Percentiles rank a stretch among this genome's conserved stretches.
Conservation (phyloP, 2,329 filamentous ascomycete genomes). For the Diaporthe sp. region DNA sequence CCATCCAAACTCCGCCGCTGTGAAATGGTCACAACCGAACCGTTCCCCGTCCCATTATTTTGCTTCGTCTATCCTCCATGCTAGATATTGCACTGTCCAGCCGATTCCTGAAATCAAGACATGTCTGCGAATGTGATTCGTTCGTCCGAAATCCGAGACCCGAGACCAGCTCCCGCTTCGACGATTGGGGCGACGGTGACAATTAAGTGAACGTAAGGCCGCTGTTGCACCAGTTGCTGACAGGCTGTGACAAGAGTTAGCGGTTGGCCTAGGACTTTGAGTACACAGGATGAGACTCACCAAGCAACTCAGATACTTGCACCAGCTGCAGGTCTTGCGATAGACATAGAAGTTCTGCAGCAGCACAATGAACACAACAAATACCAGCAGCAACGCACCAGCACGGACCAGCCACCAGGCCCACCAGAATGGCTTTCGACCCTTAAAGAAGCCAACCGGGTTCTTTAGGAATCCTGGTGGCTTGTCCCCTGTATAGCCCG, state of each 20-base stretch:
- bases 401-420: conserved; percentile 93
- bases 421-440: conserved; percentile 96
- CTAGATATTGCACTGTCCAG: not conserved
- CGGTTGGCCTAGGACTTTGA: conserved; percentile 44
- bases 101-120: conserved; percentile 6
- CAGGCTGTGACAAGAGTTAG: conserved; percentile 58
- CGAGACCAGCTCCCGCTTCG: conserved; percentile 44
- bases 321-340: conserved; percentile 86
- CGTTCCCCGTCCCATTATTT: not conserved
- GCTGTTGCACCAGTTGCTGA: conserved; percentile 77
- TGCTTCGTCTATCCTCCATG: not conserved
- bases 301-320: conserved; percentile 94
- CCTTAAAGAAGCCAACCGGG: conserved; percentile 87
- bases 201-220: conserved; percentile 46
- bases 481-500: conserved; percentile 60
- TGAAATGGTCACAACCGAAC: conserved; percentile 39
- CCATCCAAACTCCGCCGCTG: conserved; percentile 45
- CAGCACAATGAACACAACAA: conserved; percentile 88
- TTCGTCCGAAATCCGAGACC: not conserved
- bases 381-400: conserved; percentile 81
- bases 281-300: conserved; percentile 67
- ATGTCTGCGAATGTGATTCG: not conserved
- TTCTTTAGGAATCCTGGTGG: conserved; percentile 71
- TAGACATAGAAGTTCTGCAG: conserved; percentile 92
- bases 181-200: conserved; percentile 42